Evolutionary conservation across 495 filamentous ascomycete species (phyloP).

Genomic region (Aspergillus egyptiacus): DNA sequence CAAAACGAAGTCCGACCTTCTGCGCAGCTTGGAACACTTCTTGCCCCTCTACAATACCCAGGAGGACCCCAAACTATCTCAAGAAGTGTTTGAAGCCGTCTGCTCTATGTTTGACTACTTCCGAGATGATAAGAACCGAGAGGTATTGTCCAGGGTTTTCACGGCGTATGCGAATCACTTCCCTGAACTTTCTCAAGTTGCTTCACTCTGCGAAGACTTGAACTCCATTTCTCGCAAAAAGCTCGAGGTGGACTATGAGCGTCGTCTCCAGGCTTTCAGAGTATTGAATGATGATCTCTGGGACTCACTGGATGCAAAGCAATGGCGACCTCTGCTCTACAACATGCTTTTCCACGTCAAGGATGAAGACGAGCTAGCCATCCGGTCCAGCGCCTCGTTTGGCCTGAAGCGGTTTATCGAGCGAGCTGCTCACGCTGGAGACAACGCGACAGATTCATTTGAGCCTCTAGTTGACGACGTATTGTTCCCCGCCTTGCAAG

Average conservation of each 20-base stretch:
- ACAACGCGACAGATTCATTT: conserved; percentile 34
- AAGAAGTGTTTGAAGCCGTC: conserved; percentile 55
- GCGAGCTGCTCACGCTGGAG: conserved; percentile 35
- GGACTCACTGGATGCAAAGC: conserved; percentile 55
- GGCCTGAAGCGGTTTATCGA: conserved; percentile 77
- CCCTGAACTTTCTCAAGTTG: conserved; percentile 53
- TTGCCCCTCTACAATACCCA: conserved; percentile 55
- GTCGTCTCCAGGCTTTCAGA: conserved; percentile 70
- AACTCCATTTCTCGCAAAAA: conserved; percentile 66
- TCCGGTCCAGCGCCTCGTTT: conserved; percentile 78
- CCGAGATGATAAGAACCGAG: conserved; percentile 67
- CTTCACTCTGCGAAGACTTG: conserved; percentile 66
- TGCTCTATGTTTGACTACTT: conserved; percentile 81
- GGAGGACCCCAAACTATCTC: conserved; percentile 37
- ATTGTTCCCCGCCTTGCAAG: conserved; percentile 69
- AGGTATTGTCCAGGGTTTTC: conserved; percentile 65
- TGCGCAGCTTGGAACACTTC: conserved; percentile 70
- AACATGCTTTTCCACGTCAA: conserved; percentile 87
- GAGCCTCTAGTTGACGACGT: conserved; percentile 52
- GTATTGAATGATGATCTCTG: conserved; percentile 54
- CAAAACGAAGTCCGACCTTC: conserved; percentile 72
- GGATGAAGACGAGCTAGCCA: conserved; percentile 80
- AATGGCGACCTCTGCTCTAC: conserved; percentile 86
- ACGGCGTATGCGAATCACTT: conserved; percentile 60
- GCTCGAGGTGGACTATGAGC: conserved; percentile 80